Evolutionary conservation across 176 grass and related monocot species (phyloP).

Genomic region (Carex littledalei): DNA sequence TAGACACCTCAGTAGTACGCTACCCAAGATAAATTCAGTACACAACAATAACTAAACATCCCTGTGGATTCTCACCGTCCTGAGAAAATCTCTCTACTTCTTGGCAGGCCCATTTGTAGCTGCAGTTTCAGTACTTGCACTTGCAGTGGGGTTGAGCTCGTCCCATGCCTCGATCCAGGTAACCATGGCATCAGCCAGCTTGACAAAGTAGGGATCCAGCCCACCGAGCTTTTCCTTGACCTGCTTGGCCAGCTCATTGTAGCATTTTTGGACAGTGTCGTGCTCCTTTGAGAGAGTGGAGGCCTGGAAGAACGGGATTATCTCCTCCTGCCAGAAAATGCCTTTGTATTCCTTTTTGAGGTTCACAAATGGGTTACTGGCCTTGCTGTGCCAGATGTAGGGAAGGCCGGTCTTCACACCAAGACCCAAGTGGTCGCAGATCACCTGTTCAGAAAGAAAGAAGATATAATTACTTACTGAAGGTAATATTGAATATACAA

Average conservation of each 20-base stretch:
- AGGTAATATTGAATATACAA: neutral
- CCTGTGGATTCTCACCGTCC: neutral
- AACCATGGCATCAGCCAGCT: constrained; percentile 42
- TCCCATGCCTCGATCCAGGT: constrained; percentile 54
- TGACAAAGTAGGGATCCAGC: constrained; percentile 33
- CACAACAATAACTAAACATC: constrained; percentile 20
- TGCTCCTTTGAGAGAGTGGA: constrained; percentile 60
- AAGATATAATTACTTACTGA: neutral
- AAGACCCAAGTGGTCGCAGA: constrained; percentile 83
- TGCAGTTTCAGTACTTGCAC: neutral
- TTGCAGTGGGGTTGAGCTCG: constrained; percentile 32
- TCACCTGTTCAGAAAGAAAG: constrained; percentile 43
- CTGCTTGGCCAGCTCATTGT: constrained; percentile 59
- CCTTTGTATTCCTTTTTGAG: constrained; percentile 97
- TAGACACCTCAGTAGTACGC: neutral
- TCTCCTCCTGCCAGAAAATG: constrained; percentile 99
- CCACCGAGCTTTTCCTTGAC: constrained; percentile 60
- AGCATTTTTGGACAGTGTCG: constrained; percentile 86
- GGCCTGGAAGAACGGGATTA: constrained; percentile 94
- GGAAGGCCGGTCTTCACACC: constrained; percentile 95
- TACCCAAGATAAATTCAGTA: constrained; percentile 23
- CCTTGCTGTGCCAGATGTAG: constrained; percentile 99
- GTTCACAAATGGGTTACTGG: constrained; percentile 98
- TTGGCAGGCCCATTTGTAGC: constrained; percentile 27
- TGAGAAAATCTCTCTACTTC: constrained; percentile 17